These are phyloP conservation scores for Aspergillus saccharolyticus DNA, from an alignment of 495 filamentous ascomycete species.

Conservation along the genomic window DNA sequence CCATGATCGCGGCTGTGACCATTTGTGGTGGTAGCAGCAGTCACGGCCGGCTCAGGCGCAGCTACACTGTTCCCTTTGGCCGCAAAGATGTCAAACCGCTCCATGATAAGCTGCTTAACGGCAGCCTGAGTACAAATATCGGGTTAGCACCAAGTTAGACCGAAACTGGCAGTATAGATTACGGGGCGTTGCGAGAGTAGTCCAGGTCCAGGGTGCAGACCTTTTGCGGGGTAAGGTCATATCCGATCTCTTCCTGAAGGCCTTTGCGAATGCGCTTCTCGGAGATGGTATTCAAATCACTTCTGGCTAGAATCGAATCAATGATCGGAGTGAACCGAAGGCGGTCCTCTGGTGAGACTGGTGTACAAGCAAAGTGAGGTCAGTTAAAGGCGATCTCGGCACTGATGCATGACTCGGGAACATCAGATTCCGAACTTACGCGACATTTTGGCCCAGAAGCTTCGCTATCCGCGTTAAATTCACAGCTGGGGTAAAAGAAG, in stretches of 20 bases:
- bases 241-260: slow-evolving; percentile 66
- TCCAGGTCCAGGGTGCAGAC: slow-evolving; percentile 40
- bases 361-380: slow-evolving; percentile 18
- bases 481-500: background rate
- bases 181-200: slow-evolving; percentile 11
- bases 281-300: slow-evolving; percentile 85
- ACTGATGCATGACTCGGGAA: slow-evolving; percentile 12
- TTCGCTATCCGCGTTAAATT: slow-evolving; percentile 6
- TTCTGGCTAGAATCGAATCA: slow-evolving; percentile 76
- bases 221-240: slow-evolving; percentile 85
- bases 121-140: slow-evolving; percentile 50
- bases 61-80: slow-evolving; percentile 39
- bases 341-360: slow-evolving; percentile 65
- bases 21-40: slow-evolving; percentile 33
- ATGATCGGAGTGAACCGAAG: slow-evolving; percentile 77
- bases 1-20: slow-evolving; percentile 30
- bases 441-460: slow-evolving; percentile 31
- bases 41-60: slow-evolving; percentile 28
- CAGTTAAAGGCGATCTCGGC: slow-evolving; percentile 20
- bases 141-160: slow-evolving; percentile 7
- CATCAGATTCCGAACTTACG: slow-evolving; percentile 31
- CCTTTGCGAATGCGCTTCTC: slow-evolving; percentile 88
- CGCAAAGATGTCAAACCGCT: slow-evolving; percentile 78
- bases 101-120: slow-evolving; percentile 79
- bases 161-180: background rate